Conservation (phyloP, 306 rosid species). For the Quercus rubra region DNA sequence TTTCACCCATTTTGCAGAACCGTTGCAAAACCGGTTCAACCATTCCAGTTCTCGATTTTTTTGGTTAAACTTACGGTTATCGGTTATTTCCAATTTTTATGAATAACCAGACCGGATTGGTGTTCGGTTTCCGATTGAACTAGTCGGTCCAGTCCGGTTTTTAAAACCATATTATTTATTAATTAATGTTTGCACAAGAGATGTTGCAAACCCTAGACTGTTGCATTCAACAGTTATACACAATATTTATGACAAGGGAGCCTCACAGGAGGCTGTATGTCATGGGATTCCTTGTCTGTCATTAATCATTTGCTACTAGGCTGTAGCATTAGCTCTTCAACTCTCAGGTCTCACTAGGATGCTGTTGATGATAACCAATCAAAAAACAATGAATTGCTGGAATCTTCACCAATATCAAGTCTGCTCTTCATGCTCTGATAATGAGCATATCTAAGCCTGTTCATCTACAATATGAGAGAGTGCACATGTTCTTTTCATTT, state of each 20-base stretch:
- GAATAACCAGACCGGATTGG: too few species aligned
- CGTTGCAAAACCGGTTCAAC: too few species aligned
- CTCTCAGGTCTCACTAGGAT: neutral
- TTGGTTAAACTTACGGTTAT: too few species aligned
- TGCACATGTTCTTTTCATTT: neutral
- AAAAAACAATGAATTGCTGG: neutral
- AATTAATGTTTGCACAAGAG: neutral
- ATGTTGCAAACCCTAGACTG: neutral
- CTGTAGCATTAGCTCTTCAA: neutral
- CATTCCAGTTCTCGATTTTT: too few species aligned
- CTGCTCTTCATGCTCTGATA: neutral
- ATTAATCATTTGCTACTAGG: neutral
- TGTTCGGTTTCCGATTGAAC: too few species aligned
- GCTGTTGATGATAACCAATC: neutral
- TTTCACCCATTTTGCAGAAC: too few species aligned
- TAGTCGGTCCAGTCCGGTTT: accelerated
- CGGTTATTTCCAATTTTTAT: too few species aligned
- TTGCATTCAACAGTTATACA: neutral
- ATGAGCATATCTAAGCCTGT: neutral
- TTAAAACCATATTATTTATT: neutral
- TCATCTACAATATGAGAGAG: neutral
- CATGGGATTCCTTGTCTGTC: neutral
- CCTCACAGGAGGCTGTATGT: neutral
- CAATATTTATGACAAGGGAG: neutral
- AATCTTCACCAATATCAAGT: neutral